Conservation (phyloP, 2,329 filamentous ascomycete species). For the Phoma sp. region DNA sequence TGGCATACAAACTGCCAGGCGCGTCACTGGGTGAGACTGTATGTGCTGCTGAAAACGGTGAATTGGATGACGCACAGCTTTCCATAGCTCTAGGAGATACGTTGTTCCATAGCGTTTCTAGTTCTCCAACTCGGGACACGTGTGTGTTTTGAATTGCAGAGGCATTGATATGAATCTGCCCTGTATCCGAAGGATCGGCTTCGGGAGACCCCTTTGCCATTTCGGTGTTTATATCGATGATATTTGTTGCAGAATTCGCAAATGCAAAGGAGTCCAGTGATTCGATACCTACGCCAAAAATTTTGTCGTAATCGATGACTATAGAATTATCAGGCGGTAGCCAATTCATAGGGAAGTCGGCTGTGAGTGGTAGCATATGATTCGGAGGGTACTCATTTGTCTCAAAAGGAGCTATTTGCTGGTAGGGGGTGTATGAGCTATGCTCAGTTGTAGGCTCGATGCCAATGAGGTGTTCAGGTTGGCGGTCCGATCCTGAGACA, state of each 20-base stretch:
- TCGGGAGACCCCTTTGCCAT: no score
- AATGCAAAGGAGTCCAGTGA: conserved; percentile 13
- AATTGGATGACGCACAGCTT: background rate
- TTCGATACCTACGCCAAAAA: conserved; percentile 11
- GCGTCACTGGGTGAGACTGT: conserved; percentile 9
- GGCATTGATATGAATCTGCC: no score
- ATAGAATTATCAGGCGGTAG: conserved; percentile 13
- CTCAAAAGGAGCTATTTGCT: background rate
- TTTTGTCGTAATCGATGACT: conserved; percentile 18
- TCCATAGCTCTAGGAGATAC: background rate
- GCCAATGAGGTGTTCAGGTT: no score
- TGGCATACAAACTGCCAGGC: conserved; percentile 16
- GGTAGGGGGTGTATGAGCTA: background rate
- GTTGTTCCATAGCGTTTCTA: background rate
- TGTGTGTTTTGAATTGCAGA: no score
- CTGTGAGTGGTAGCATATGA: background rate
- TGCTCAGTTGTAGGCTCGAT: no score
- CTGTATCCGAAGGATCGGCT: no score
- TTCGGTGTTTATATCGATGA: no score
- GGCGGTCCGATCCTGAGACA: no score
- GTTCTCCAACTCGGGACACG: background rate
- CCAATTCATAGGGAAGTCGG: conserved; percentile 19
- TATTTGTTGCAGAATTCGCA: background rate
- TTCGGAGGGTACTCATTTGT: background rate
- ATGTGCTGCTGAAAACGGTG: background rate